Evolutionary conservation across 2,329 filamentous ascomycete genomes (phyloP), one percentile per base, ranked within the genome.

Genomic region (Lasiodiplodia sp.): DNA sequence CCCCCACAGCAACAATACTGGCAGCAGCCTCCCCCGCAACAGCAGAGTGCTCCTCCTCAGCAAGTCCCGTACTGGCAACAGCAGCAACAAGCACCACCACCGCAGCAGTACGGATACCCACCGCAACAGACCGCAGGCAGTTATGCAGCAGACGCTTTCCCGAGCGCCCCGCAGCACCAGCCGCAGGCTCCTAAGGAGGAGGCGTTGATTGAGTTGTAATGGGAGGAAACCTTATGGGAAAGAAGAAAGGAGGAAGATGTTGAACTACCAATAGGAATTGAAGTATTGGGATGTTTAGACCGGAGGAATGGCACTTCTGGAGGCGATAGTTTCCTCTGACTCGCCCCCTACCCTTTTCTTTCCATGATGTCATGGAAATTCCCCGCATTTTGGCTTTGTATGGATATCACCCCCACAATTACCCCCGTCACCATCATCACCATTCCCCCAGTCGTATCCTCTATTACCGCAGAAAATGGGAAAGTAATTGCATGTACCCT

Each of bases 151-250:
- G 73, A 77, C 79, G 68, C 84, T 80, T 92, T 93, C 74, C 91
- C 91, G 1, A 83, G 86, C 2, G 88, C 87, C 34, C 89, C 89
- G 18, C 87, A 89, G 69, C 87, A 87, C 47, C 76, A 78, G 67
- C 80, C 82, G 52, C 82, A 85, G 72, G 85, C 82, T 0, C 51
- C 49, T 31, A 85, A 91, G 57, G 92, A 95, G 79, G 92, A 95
- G 79, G 91, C 89, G 69, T 80, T 96, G 75, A 96, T 96, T 79
- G 92, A 96, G 78, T 84, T 95, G 70, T 94, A 79, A 78, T 58
- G n/a, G 10, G 16, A 18, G 31, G 4, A 60, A 18, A 11, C 11
- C 11, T 40, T 21, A 28, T 25, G 40, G 18, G 23, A 3, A 21
- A 21, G 44, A 47, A 47, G 44, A 47, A 47, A 2, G 44, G 12